Evolutionary conservation across 768 basidiomycete genomes (phyloP).

Genomic region (Crepidotus variabilis): DNA sequence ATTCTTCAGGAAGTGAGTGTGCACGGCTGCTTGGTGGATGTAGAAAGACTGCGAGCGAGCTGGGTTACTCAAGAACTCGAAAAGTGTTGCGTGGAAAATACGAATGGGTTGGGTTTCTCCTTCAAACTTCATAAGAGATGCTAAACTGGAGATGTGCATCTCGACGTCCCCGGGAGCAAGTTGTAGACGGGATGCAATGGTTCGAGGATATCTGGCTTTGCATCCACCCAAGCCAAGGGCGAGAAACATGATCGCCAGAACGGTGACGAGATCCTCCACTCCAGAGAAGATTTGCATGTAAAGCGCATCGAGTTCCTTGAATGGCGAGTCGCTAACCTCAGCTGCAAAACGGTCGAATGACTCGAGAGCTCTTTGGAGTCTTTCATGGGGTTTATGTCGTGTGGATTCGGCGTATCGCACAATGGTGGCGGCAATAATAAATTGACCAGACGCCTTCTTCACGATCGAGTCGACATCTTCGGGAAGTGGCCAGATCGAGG

Average conservation of each 20-base stretch:
- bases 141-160: not conserved
- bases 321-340: not conserved
- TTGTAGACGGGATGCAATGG: not conserved
- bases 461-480: conserved; percentile 1
- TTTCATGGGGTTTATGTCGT: conserved; percentile 1
- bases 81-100: not conserved
- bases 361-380: conserved; percentile 1
- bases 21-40: not conserved
- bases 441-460: conserved; percentile 3
- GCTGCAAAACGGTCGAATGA: not conserved
- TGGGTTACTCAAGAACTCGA: not conserved
- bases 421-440: conserved; percentile 3
- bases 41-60: not conserved
- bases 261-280: not conserved
- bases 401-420: conserved; percentile 3
- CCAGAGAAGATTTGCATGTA: conserved; percentile 6
- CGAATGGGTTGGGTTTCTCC: not conserved
- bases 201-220: not conserved
- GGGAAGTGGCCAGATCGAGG: conserved; percentile 11
- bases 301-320: conserved; percentile 3
- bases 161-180: not conserved
- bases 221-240: not conserved
- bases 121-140: not conserved
- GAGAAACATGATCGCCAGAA: not conserved
- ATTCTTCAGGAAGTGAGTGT: not conserved